These are phyloP conservation scores for Epichloe uncinata DNA, from an alignment of 2,329 filamentous ascomycete genomes.

Conservation along the genomic window DNA sequence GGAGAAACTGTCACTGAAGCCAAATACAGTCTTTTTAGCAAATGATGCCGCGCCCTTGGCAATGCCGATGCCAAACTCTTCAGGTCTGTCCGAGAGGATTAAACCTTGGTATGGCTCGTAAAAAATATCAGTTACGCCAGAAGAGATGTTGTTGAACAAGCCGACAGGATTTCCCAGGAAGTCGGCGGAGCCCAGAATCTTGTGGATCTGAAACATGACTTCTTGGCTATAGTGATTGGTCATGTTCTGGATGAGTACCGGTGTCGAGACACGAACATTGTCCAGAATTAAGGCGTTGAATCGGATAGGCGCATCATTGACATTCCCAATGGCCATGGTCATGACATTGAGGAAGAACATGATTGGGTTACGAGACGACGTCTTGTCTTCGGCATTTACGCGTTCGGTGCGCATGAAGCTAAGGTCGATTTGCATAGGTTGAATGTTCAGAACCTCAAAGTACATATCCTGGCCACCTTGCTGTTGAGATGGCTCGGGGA, in stretches of 20 bases:
- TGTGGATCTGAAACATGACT: constrained; percentile 88
- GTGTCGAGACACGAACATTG: constrained; percentile 82
- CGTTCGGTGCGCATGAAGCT: constrained; percentile 95
- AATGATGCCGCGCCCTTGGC: constrained; percentile 95
- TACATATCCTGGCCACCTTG: constrained; percentile 88
- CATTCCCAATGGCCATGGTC: constrained; percentile 98
- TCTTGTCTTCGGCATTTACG: constrained; percentile 91
- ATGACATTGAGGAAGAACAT: constrained; percentile 99
- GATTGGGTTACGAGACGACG: constrained; percentile 78
- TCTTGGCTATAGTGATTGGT: constrained; percentile 95
- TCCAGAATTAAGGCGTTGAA: constrained; percentile 91
- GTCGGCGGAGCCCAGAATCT: constrained; percentile 92
- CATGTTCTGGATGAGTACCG: constrained; percentile 72
- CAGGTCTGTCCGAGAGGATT: constrained; percentile 88
- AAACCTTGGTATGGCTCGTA: constrained; percentile 98
- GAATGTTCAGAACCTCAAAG: constrained; percentile 92
- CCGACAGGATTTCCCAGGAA: constrained; percentile 97
- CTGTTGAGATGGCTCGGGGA: constrained; percentile 79
- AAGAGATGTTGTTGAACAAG: constrained; percentile 95
- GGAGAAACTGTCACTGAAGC: constrained; percentile 91
- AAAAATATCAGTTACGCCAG: constrained; percentile 94
- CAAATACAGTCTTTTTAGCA: constrained; percentile 97
- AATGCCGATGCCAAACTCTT: constrained; percentile 88
- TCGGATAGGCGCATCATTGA: constrained; percentile 91
- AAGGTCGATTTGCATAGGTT: constrained; percentile 94